Conservation (phyloP, 1,139 yeast species). For the Blastobotrys elegans region DNA sequence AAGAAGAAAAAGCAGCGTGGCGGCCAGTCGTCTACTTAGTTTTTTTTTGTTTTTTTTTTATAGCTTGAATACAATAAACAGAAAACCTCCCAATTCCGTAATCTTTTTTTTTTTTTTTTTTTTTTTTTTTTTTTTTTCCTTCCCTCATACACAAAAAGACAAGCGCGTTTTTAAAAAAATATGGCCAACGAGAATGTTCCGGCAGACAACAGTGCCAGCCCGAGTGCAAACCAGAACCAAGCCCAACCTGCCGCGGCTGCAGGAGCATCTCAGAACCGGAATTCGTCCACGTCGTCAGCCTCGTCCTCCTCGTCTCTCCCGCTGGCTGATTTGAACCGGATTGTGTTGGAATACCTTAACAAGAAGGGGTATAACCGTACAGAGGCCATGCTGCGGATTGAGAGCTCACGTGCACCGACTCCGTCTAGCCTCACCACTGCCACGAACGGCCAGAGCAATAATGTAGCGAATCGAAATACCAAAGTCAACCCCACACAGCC, state of each 20-base stretch:
- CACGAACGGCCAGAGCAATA: conserved; percentile 15
- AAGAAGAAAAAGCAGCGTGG: conserved; percentile 44
- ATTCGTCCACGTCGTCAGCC: conserved; percentile 16
- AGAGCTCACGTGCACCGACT: conserved; percentile 68
- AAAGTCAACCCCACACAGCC: conserved; percentile 1
- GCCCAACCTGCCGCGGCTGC: neutral
- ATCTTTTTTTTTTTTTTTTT: neutral
- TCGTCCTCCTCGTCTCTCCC: no score
- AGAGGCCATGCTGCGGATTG: conserved; percentile 89
- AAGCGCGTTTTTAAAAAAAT: neutral
- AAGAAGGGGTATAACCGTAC: conserved; percentile 93
- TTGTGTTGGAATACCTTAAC: conserved; percentile 85
- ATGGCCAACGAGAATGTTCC: conserved; percentile 6
- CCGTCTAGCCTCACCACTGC: conserved; percentile 35
- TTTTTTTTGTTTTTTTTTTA: neutral
- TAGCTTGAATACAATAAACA: neutral
- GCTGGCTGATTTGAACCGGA: conserved; percentile 67
- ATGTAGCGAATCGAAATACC: conserved; percentile 12
- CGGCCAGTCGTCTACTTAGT: neutral
- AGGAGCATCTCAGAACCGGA: conserved; percentile 13
- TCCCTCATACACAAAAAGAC: neutral
- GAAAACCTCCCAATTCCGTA: neutral
- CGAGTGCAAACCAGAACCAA: conserved; percentile 1
- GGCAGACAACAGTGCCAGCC: conserved; percentile 4
- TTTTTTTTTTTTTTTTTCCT: neutral